A percentile compares a stretch with the other conserved stretches of the same genome.
These are phyloP conservation scores for Pleurotus eryngii DNA, from an alignment of 768 basidiomycete genomes.

Conservation along the genomic window DNA sequence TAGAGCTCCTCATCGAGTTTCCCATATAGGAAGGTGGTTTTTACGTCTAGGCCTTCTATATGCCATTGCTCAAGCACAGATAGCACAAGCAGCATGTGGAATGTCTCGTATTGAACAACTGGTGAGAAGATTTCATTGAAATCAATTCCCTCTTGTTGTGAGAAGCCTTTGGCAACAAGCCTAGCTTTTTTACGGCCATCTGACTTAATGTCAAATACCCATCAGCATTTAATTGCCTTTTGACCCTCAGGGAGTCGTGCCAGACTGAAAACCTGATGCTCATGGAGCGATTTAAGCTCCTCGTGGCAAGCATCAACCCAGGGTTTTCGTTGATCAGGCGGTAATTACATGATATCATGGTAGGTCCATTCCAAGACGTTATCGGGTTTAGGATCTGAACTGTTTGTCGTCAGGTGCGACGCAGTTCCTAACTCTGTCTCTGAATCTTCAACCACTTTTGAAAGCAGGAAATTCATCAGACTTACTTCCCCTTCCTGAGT, in stretches of 20 bases:
- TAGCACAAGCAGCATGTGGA: too few relatives aligned
- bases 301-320: neutral
- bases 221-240: neutral
- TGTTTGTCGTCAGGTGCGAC: neutral
- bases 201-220: too few relatives aligned
- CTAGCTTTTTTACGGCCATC: too few relatives aligned
- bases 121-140: constrained; percentile 11
- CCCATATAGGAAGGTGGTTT: too few relatives aligned
- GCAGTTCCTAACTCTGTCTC: neutral
- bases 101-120: too few relatives aligned
- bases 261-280: constrained; percentile 1
- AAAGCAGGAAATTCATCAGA: too few relatives aligned
- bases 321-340: neutral
- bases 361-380: neutral
- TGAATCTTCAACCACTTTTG: neutral
- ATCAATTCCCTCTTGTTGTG: constrained; percentile 14
- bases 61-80: too few relatives aligned
- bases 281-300: neutral
- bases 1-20: too few relatives aligned
- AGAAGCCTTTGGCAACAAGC: too few relatives aligned
- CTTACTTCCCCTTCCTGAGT: too few relatives aligned
- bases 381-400: neutral
- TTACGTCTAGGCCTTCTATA: too few relatives aligned
- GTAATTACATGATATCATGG: neutral
- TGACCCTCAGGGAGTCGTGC: constrained; percentile 9